phyloP scores from a whole-genome alignment of 78 protist genomes.

The slime mould (Dictyostelium discoideum) region dicty_2.7 NC_007088.5:5057001-5057500 shows the following conservation, averaged over 20 bases:
- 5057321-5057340: conserved; percentile 73
- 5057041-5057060: conserved; percentile 19
- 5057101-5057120: conserved; percentile 47
- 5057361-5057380: conserved; percentile 59
- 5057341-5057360: conserved; percentile 80
- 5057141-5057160: conserved; percentile 79
- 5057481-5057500: conserved; percentile 54
- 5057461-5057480: conserved; percentile 33
- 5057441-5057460: conserved; percentile 22
- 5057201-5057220: conserved; percentile 69
- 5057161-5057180: conserved; percentile 47
- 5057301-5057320: conserved; percentile 44
- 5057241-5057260: conserved; percentile 78
- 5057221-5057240: conserved; percentile 37
- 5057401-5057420: conserved; percentile 64
- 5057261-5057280: conserved; percentile 47
- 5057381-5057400: conserved; percentile 65
- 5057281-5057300: conserved; percentile 67
- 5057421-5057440: conserved; percentile 84
- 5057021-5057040: conserved; percentile 63
- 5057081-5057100: conserved; percentile 61
- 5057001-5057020: neutral
- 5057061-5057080: conserved; percentile 27
- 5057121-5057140: conserved; percentile 80
- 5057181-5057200: conserved; percentile 70